Evolutionary conservation across 2,329 filamentous ascomycete species (phyloP).

Genomic region (Blumeria graminis): DNA sequence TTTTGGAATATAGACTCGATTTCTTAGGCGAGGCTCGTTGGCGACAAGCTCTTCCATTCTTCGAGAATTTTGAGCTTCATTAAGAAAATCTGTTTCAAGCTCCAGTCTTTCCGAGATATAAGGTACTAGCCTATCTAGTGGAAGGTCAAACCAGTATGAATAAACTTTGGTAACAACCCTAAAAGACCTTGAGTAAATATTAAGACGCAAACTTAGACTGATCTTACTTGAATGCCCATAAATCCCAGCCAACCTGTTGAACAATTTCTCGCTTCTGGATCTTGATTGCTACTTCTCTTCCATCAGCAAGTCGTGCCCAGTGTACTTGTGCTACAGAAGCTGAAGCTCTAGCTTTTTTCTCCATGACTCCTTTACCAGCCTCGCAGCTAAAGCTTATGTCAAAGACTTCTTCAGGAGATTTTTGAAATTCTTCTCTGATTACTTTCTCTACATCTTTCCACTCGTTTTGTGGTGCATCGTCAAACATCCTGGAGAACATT

Average conservation of each 20-base stretch:
- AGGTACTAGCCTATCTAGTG: slow-evolving; percentile 70
- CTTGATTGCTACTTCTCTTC: slow-evolving; percentile 82
- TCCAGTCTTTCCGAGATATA: slow-evolving; percentile 82
- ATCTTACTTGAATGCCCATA: slow-evolving; percentile 31
- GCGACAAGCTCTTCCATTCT: slow-evolving; percentile 58
- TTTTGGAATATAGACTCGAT: slow-evolving; percentile 67
- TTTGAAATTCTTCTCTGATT: slow-evolving; percentile 72
- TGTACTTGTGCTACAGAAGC: slow-evolving; percentile 94
- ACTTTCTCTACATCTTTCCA: slow-evolving; percentile 74
- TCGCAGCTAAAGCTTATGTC: slow-evolving; percentile 59
- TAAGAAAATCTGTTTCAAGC: slow-evolving; percentile 83
- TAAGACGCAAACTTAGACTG: not conserved
- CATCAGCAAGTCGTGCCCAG: slow-evolving; percentile 70
- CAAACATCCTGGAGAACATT: slow-evolving; percentile 94
- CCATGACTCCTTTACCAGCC: slow-evolving; percentile 38
- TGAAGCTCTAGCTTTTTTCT: slow-evolving; percentile 39
- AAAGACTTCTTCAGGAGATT: slow-evolving; percentile 71
- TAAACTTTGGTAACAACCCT: slow-evolving; percentile 64
- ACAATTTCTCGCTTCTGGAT: slow-evolving; percentile 90
- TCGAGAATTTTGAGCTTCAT: slow-evolving; percentile 73
- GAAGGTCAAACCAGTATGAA: slow-evolving; percentile 76
- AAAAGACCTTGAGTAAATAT: slow-evolving; percentile 3
- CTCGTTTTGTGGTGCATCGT: slow-evolving; percentile 80
- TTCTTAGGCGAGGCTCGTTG: slow-evolving; percentile 48
- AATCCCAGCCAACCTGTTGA: slow-evolving; percentile 76